These are phyloP conservation scores for Tylopilus plumbeoviolaceoides DNA, from an alignment of 768 basidiomycete genomes.

Conservation along the genomic window DNA sequence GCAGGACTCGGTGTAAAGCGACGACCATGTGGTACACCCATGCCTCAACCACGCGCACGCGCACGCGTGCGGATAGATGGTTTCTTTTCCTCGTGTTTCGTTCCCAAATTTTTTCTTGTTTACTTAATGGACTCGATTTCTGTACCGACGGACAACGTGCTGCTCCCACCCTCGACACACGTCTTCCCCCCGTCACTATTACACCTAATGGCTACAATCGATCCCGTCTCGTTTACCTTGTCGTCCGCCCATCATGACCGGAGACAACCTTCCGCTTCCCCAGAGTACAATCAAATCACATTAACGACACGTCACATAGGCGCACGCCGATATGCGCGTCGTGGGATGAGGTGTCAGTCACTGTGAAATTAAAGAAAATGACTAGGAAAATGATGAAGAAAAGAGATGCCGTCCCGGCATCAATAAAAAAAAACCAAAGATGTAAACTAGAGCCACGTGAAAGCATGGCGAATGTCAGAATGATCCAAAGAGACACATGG, in stretches of 20 bases:
- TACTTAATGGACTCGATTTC: background rate
- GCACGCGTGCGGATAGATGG: no score
- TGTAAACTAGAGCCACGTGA: background rate
- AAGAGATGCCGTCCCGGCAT: background rate
- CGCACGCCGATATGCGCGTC: no score
- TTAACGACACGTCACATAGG: background rate
- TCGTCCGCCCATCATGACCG: background rate
- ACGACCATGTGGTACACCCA: no score
- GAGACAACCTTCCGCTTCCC: background rate
- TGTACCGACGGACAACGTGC: background rate
- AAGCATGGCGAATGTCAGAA: background rate
- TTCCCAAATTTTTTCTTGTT: background rate
- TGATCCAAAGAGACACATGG: background rate
- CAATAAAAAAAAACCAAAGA: background rate
- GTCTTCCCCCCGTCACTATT: background rate
- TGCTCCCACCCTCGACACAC: no score
- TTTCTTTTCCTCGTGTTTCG: no score
- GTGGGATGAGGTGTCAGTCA: background rate
- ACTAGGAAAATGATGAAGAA: background rate
- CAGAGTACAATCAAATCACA: background rate
- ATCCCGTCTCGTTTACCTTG: background rate
- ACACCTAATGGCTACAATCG: background rate
- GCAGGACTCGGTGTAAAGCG: conserved; percentile 51
- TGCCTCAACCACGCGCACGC: no score
- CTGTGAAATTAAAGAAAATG: background rate